Percentiles rank a stretch among this genome's conserved stretches.
Conservation (phyloP, 768 basidiomycete genomes). For the Podaxis mareebaensis region DNA sequence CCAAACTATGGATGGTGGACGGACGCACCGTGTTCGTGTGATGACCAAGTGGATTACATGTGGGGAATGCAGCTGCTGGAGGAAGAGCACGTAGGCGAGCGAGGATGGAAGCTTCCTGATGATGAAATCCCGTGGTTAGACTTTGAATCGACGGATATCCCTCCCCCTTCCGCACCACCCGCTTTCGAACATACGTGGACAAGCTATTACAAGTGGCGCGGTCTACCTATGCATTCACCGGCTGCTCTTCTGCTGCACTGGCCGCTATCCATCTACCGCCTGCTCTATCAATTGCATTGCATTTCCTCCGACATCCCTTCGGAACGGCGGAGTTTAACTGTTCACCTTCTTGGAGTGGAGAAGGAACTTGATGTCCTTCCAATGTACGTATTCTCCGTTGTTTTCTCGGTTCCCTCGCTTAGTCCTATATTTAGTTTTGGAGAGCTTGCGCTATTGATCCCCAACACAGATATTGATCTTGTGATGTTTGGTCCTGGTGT, state of each 20-base stretch:
- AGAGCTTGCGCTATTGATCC: conserved; percentile 45
- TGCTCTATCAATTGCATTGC: conserved; percentile 35
- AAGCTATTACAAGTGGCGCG: conserved; percentile 47
- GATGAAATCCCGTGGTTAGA: conserved; percentile 32
- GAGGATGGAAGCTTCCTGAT: conserved; percentile 37
- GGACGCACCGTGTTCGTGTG: conserved; percentile 20
- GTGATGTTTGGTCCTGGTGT: conserved; percentile 39
- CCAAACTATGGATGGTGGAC: conserved; percentile 43
- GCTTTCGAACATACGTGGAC: conserved; percentile 37
- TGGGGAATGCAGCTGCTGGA: conserved; percentile 34
- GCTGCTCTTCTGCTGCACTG: conserved; percentile 46
- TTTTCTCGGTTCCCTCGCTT: background rate
- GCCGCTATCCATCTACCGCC: conserved; percentile 40
- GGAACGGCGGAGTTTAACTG: conserved; percentile 28
- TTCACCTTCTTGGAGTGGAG: conserved; percentile 41
- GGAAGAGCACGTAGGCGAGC: conserved; percentile 29
- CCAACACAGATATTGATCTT: conserved; percentile 45
- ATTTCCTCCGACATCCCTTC: conserved; percentile 25
- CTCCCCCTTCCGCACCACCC: conserved; percentile 25
- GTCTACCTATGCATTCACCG: conserved; percentile 41
- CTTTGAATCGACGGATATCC: conserved; percentile 25
- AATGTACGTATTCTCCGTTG: background rate
- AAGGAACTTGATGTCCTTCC: conserved; percentile 30
- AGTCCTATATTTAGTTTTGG: conserved; percentile 32
- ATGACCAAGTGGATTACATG: conserved; percentile 20